Percentiles rank a stretch among this genome's conserved stretches.
phyloP scores from a whole-genome alignment of 345 rosid genomes.

The Boechera stricta region DNA sequence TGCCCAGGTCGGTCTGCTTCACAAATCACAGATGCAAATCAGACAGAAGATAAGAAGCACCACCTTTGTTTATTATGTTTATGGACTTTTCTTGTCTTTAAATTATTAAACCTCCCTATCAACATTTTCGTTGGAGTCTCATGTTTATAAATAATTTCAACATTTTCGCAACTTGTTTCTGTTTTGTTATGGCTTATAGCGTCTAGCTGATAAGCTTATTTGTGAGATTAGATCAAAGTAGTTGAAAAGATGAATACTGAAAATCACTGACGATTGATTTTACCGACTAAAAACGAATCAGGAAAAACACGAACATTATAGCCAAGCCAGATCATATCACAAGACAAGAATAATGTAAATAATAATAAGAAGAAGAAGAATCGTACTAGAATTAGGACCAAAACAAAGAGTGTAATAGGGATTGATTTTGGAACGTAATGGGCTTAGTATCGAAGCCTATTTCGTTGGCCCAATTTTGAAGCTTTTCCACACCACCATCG shows the following conservation, averaged over 20 bases:
- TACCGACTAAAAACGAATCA: background rate
- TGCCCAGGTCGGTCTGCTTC: constrained; percentile 12
- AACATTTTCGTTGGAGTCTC: constrained; percentile 1
- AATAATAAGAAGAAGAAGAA: background rate
- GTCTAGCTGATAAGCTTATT: background rate
- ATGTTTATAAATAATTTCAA: background rate
- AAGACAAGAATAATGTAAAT: background rate
- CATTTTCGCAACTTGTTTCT: background rate
- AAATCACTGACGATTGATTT: background rate
- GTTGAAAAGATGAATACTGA: background rate
- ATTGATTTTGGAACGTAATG: background rate
- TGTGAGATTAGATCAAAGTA: background rate
- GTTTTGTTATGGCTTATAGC: background rate
- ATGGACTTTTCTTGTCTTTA: background rate
- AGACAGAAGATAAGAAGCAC: background rate
- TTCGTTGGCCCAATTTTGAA: background rate
- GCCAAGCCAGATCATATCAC: no score
- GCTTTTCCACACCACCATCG: background rate
- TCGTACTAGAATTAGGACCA: background rate
- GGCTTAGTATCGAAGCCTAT: background rate
- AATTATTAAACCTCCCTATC: background rate
- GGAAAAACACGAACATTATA: background rate
- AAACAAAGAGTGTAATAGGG: background rate
- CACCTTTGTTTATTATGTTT: constrained; percentile 8
- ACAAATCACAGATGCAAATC: background rate